Evolutionary conservation across 768 basidiomycete species (phyloP).

Genomic region (Pisolithus orientalis): DNA sequence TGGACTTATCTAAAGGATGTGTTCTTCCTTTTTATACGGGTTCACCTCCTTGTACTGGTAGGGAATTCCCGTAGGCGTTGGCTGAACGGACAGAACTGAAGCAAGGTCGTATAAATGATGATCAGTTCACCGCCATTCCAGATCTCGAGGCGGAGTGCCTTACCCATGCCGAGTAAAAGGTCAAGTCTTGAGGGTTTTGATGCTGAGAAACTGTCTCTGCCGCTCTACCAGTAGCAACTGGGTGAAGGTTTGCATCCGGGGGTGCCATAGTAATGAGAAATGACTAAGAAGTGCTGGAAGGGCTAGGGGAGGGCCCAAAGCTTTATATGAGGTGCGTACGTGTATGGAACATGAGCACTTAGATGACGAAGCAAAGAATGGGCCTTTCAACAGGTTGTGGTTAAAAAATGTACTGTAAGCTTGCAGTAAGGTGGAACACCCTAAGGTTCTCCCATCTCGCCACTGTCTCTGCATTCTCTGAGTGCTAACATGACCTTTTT

Average conservation of each 20-base stretch:
- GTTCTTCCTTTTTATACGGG: constrained; percentile 62
- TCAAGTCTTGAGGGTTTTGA: constrained; percentile 44
- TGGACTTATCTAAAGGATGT: constrained; percentile 57
- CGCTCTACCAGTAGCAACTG: constrained; percentile 53
- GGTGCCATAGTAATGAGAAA: constrained; percentile 25
- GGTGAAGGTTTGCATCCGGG: constrained; percentile 45
- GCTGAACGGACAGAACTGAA: constrained; percentile 50
- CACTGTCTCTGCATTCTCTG: no score
- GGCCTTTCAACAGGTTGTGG: no score
- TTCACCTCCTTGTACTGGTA: constrained; percentile 67
- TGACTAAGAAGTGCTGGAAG: no score
- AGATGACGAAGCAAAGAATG: no score
- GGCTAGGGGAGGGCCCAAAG: no score
- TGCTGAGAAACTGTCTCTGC: constrained; percentile 46
- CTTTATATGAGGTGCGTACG: no score
- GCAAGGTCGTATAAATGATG: no score
- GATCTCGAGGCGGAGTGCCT: constrained; percentile 5
- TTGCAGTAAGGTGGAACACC: no score
- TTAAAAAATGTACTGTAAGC: no score
- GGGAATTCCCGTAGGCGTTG: constrained; percentile 57
- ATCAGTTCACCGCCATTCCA: neutral
- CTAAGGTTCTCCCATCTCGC: no score
- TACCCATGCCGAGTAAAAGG: constrained; percentile 60
- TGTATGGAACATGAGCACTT: no score
- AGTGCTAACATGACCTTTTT: no score